Evolutionary conservation across 208 protist species (phyloP), one percentile per base, ranked within the genome.

Genomic region (Leishmania amazonensis): DNA sequence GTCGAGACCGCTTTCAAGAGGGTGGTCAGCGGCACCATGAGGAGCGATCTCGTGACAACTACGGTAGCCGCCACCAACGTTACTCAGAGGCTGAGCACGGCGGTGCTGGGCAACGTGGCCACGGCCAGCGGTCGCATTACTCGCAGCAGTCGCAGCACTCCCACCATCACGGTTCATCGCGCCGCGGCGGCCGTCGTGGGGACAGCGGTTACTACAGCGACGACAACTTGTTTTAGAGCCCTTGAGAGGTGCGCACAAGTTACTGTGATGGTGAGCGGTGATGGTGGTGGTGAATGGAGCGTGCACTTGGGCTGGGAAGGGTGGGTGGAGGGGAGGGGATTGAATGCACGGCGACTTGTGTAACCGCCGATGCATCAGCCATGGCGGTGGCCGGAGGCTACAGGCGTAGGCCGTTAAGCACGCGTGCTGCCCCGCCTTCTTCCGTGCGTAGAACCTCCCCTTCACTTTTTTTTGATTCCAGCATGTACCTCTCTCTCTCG

Each of bases 211-310:
- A 80, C 74, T 79, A 88, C 65, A 81, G 79, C 78, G 81, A 71
- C 6, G 86, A 91, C 40, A 71, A 87, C 71, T 31, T 89, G 47
- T 91, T 88, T 82, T 91, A 89, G 76, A 57, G 42, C 21, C 49
- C 57, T 75, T 38, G 70, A 54, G 40, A 11, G 21, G 24, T 19
- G 21, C 45, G 35, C 70, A 19, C 24, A 75, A 49, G 28, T 54
- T 17, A 42, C 7, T 75, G 70, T 19, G n/a, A 54, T 35, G 72
- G n/a, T 8, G 31, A 54, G 49, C 31, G 2, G 11, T 42, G 49
- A 40, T 24, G 49, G 28, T 38, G 40, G n/a, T 8, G 15, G 38
- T 24, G 49, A 24, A 51, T 6, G 38, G 11, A n/a, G 68, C 24
- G 42, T 42, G 68, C 24, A 9, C 21, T 19, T 49, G 68, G 6